These are phyloP conservation scores for Theileria parva DNA, from an alignment of 169 alveolate species.

Conservation along the genomic window DNA sequence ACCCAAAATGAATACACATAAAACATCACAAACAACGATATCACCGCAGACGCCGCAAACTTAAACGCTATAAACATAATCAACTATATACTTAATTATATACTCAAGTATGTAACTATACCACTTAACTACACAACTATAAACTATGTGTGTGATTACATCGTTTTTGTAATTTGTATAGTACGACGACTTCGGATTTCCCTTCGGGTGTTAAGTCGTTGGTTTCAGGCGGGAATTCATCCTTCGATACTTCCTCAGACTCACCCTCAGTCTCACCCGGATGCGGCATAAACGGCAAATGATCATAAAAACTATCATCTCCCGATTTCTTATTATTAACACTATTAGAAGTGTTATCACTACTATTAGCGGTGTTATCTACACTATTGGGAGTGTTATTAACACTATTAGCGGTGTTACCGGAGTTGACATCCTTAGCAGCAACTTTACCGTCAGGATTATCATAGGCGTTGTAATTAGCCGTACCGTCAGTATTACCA, in stretches of 20 bases:
- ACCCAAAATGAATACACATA: slow-evolving; percentile 66
- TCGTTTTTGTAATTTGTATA: slow-evolving; percentile 65
- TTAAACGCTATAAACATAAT: slow-evolving; percentile 50
- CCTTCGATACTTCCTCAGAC: slow-evolving; percentile 68
- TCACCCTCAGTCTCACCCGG: slow-evolving; percentile 70
- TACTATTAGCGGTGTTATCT: not conserved
- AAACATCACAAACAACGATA: slow-evolving; percentile 39
- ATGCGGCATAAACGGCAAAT: slow-evolving; percentile 62
- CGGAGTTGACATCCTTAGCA: not conserved
- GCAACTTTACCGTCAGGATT: not conserved
- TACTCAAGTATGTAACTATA: not conserved
- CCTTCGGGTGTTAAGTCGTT: slow-evolving; percentile 61
- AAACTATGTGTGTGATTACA: slow-evolving; percentile 8
- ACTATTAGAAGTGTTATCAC: not conserved
- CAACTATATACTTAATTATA: too few species aligned
- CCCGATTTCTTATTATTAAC: not conserved
- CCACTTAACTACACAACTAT: not conserved
- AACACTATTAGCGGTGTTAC: not conserved
- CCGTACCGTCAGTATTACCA: not conserved
- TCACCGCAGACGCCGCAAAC: slow-evolving; percentile 56
- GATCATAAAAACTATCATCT: slow-evolving; percentile 48
- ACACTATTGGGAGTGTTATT: not conserved
- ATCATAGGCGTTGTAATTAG: not conserved
- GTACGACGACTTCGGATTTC: slow-evolving; percentile 58
- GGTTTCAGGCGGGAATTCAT: slow-evolving; percentile 68